A percentile compares a stretch with the other conserved stretches of the same genome.
Conservation (phyloP, 1,139 yeast species). For the Yamadazyma mexicana region DNA sequence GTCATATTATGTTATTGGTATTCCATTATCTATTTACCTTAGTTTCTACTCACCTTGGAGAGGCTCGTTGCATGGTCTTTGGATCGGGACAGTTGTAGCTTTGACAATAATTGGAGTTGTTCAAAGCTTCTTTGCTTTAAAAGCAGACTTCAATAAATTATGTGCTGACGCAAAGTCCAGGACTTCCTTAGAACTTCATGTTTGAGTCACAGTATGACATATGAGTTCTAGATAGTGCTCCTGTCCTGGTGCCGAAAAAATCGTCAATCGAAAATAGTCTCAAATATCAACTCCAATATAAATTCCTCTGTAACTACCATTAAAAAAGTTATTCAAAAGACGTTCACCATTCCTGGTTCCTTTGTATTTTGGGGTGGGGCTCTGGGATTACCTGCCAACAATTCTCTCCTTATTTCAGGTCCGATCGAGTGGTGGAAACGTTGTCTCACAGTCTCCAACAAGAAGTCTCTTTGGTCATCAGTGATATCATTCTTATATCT, state of each 20-base stretch:
- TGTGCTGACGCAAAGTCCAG: conserved; percentile 44
- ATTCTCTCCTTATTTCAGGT: conserved; percentile 92
- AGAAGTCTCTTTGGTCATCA: conserved; percentile 93
- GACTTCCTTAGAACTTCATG: conserved; percentile 17
- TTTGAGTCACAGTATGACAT: background rate
- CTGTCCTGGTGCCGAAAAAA: too few species aligned
- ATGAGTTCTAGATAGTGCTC: too few species aligned
- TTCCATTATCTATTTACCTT: conserved; percentile 49
- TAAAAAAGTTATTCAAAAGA: conserved; percentile 28
- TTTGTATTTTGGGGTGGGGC: conserved; percentile 19
- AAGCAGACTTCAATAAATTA: conserved; percentile 39
- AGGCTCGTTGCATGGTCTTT: conserved; percentile 50
- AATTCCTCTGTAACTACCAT: too few species aligned
- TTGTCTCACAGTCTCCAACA: conserved; percentile 86
- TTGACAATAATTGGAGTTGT: conserved; percentile 52
- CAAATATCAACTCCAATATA: too few species aligned
- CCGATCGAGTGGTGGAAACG: conserved; percentile 88
- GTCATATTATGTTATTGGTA: conserved; percentile 53
- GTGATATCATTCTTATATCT: conserved; percentile 96
- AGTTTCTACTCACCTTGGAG: conserved; percentile 48
- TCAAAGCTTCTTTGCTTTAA: conserved; percentile 45
- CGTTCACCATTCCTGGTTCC: conserved; percentile 42
- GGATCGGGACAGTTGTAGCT: conserved; percentile 56
- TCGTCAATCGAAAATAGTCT: too few species aligned
- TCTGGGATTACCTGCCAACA: conserved; percentile 72